Evolutionary conservation across 495 filamentous ascomycete species (phyloP).

Genomic region (Niebla homalea): DNA sequence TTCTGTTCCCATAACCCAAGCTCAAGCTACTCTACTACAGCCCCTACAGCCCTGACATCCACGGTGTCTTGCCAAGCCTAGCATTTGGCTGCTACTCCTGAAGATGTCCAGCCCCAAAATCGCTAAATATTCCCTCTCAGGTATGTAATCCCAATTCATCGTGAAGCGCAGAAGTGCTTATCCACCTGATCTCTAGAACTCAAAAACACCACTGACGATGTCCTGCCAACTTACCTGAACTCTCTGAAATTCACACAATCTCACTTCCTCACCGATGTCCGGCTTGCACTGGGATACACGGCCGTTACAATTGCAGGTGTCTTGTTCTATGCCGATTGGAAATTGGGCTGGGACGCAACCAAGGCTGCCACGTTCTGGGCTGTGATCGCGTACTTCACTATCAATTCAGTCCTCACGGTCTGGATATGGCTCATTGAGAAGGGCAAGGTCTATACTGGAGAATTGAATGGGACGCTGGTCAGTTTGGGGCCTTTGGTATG

Average conservation of each 20-base stretch:
- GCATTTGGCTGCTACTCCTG: not conserved
- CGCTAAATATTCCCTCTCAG: slow-evolving; percentile 53
- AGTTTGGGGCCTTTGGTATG: slow-evolving; percentile 6
- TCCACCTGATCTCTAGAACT: slow-evolving; percentile 46
- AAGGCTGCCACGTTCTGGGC: slow-evolving; percentile 55
- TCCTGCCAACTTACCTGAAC: slow-evolving; percentile 81
- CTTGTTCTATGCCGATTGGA: slow-evolving; percentile 85
- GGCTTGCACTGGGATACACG: slow-evolving; percentile 67
- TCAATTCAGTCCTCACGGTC: slow-evolving; percentile 67
- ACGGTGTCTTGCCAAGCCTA: too few species aligned
- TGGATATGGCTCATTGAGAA: slow-evolving; percentile 84
- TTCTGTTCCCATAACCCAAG: not conserved
- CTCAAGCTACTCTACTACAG: too few species aligned
- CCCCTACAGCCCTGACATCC: too few species aligned
- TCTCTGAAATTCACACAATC: slow-evolving; percentile 69
- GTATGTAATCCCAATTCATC: slow-evolving; percentile 23
- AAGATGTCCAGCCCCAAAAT: slow-evolving; percentile 42
- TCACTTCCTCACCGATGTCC: slow-evolving; percentile 67
- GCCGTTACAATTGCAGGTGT: slow-evolving; percentile 67
- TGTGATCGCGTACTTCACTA: slow-evolving; percentile 62
- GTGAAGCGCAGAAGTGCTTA: not conserved
- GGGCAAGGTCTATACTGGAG: slow-evolving; percentile 66
- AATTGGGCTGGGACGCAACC: slow-evolving; percentile 72
- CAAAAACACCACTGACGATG: slow-evolving; percentile 92
- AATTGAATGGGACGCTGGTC: slow-evolving; percentile 41